Evolutionary conservation across 225 moss, liverwort and hornwort genomes (phyloP), one percentile per base, ranked within the genome.

Genomic region (Sphagnum tenellum): DNA sequence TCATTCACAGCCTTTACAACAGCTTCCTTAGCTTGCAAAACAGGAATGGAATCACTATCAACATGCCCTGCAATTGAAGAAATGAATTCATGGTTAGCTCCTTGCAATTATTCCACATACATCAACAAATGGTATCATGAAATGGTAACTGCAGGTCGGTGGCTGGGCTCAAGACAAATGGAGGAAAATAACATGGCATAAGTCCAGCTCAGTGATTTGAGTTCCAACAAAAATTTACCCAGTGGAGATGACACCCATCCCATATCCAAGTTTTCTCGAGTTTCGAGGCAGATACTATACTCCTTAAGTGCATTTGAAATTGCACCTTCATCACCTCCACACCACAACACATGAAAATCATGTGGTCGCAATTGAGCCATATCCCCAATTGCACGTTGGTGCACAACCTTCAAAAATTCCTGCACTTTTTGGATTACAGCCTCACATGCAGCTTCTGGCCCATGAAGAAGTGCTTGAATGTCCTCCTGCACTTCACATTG

Each of bases 331-430:
- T 71, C 73, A 54, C 80, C 80, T 71, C 84, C 84, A 75, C 80
- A 73, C 84, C 84, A 84, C 61, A 84, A 77, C 13, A 81, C 84
- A 73, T 66, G 73, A 48, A 84, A 84, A 0, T 75, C 75, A 64
- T 75, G 68, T 7, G 84, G 75, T 66, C 80, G 66, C 5, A 77
- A 49, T 63, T 67, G 80, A 45, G 80, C 84, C 84, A 84, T 84
- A 46, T 84, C 84, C 44, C 77, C 84, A 75, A 68, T 71, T 63
- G 84, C 84, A 45, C 84, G 84, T 69, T 84, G 84, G 14, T 77
- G 84, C 12, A 84, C 75, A 56, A 71, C 57, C 50, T 67, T 71
- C 14, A 80, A 66, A 71, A 80, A 84, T 47, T 8, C 29, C 66
- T 84, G 80, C 57, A 84, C 83, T 75, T 80, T 84, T 62, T 77